Conservation (phyloP, 371 early-diverging fungal species). For the Actinomortierella ambigua region DNA sequence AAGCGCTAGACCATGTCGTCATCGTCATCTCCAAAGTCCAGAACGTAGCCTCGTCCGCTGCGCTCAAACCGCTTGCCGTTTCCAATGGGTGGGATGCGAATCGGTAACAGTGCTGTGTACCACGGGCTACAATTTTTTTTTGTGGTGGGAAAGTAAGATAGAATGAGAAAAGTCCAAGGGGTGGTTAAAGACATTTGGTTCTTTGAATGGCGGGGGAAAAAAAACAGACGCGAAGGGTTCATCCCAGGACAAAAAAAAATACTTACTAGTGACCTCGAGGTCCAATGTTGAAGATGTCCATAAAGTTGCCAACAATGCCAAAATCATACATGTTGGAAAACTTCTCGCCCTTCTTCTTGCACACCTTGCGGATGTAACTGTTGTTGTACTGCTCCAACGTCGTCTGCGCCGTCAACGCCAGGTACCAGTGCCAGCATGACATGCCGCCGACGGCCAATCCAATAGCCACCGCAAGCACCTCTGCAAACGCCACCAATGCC, state of each 20-base stretch:
- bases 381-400: conserved; percentile 68
- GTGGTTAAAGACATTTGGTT: neutral
- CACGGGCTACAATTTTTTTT: conserved; percentile 53
- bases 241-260: no score
- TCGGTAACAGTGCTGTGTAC: conserved; percentile 59
- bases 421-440: conserved; percentile 60
- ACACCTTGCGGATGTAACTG: conserved; percentile 53
- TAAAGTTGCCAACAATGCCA: conserved; percentile 54
- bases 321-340: conserved; percentile 68
- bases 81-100: conserved; percentile 58
- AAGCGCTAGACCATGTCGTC: conserved; percentile 29
- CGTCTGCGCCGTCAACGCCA: conserved; percentile 61
- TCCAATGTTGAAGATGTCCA: conserved; percentile 59
- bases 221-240: neutral
- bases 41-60: conserved; percentile 39
- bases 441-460: conserved; percentile 61
- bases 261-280: conserved; percentile 53
- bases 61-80: conserved; percentile 40
- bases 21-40: conserved; percentile 42
- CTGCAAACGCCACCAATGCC: conserved; percentile 59
- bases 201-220: neutral
- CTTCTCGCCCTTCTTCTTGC: conserved; percentile 57
- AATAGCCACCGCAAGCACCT: conserved; percentile 64
- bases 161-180: neutral
- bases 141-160: conserved; percentile 7